Conservation (phyloP, 345 rosid genomes). For the Melaleuca alternifolia region DNA sequence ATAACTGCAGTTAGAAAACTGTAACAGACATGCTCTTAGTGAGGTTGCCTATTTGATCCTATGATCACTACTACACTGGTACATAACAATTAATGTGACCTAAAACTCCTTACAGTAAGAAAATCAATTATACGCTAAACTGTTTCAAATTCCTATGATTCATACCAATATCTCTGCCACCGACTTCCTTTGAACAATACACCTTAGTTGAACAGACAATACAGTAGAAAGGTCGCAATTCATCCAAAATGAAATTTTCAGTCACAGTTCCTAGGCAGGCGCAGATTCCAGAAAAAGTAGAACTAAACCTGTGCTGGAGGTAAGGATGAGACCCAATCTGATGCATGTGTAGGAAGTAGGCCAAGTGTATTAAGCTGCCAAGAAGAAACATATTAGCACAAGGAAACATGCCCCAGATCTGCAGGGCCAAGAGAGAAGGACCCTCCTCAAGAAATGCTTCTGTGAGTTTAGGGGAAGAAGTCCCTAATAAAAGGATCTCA, state of each 20-base stretch:
- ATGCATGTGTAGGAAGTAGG: conserved; percentile 97
- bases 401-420: not conserved
- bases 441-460: not conserved
- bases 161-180: not conserved
- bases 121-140: not conserved
- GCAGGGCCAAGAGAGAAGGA: not conserved
- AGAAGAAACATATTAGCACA: not conserved
- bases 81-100: not conserved
- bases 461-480: not conserved
- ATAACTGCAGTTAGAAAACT: not conserved
- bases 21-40: not conserved
- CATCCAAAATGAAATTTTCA: not conserved
- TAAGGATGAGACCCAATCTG: conserved; percentile 97
- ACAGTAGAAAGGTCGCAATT: not conserved
- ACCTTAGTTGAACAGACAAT: not conserved
- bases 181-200: not conserved
- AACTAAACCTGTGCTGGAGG: conserved; percentile 83
- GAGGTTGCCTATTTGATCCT: not conserved
- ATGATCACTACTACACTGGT: not conserved
- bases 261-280: not conserved
- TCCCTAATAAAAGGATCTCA: conserved; percentile 10
- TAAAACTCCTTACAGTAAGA: not conserved
- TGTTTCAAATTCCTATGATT: not conserved
- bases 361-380: conserved; percentile 93
- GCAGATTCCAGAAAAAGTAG: not conserved